Evolutionary conservation across 129 eudicot species (phyloP), one percentile per base, ranked within the genome.

Genomic region (Tagetes erecta): DNA sequence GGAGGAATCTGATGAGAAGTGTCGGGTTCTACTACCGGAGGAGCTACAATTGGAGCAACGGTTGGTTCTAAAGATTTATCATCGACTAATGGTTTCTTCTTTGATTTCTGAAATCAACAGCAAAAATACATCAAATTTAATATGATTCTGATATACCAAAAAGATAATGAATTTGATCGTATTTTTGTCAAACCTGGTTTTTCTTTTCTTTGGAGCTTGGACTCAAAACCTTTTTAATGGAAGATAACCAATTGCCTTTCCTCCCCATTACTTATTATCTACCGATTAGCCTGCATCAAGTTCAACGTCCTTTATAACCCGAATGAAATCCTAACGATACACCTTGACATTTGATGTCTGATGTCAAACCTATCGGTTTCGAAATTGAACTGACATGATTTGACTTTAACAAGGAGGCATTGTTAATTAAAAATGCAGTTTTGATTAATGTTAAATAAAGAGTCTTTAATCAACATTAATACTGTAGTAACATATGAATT

Each of bases 171-270:
- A 31, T 60, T 27, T 5, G 30, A 52, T 44, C 52, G 39, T 14
- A 47, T 34, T 11, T 46, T 71, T 77, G 47, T 14, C 73, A 39
- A 76, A 90, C 96, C 93, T 83, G 86, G 71, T 50, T 69, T 80
- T 68, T 84, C 85, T 93, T 87, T 70, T 59, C 92, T 79, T 87
- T 92, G 67, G 98, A 84, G 72, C 81, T 82, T 60, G 92, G 87
- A 67, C 88, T 79, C 36, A 93, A 83, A 78, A 90, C 99, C 72
- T 94, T 90, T 81, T 94, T 94, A 62, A 94, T 78, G 30, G 99
- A 91, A 56, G 88, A 85, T 77, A 93, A 82, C 96, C 96, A 90
- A 55, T 78, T 85, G 53, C 87, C 86, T 88, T 88, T 93, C 81
- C 85, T 85, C 79, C 89, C 95, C 98, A 87, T 93, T 67, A 69